Percentiles rank a stretch among this genome's conserved stretches.
These are phyloP conservation scores for Plasmodium cynomolgi DNA, from an alignment of 169 alveolate genomes.

Conservation along the genomic window DNA sequence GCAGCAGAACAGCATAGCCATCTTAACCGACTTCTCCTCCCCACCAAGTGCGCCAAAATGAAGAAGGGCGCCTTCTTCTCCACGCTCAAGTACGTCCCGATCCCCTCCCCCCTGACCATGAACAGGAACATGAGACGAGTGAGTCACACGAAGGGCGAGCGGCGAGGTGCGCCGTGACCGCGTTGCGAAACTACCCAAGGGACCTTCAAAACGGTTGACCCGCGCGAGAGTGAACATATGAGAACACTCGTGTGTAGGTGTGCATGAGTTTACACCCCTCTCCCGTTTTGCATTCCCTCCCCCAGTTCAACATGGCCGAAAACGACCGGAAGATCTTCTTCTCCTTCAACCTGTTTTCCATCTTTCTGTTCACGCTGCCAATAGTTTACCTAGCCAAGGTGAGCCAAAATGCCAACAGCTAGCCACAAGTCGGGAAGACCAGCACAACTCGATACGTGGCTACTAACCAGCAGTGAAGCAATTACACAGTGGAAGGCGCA, in stretches of 20 bases:
- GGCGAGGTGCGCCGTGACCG: not conserved
- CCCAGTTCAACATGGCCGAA: constrained; percentile 75
- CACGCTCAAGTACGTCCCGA: not conserved
- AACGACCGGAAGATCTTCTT: constrained; percentile 59
- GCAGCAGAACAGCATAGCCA: no score
- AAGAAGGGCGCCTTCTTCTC: constrained; percentile 6
- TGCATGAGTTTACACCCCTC: not conserved
- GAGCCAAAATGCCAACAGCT: not conserved
- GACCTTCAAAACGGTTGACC: not conserved
- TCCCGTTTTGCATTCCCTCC: not conserved
- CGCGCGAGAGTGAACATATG: not conserved
- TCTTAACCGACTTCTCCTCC: not conserved
- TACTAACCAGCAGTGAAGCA: not conserved
- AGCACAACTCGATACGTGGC: not conserved
- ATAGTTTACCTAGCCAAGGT: constrained; percentile 42
- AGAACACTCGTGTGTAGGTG: not conserved
- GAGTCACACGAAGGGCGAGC: not conserved
- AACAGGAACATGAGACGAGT: constrained; percentile 8
- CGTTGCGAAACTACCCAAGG: not conserved
- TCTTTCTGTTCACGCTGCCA: constrained; percentile 38
- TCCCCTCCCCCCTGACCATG: not conserved
- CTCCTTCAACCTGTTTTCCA: constrained; percentile 44
- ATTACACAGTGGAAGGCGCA: not conserved
- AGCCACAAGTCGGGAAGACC: not conserved
- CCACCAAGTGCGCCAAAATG: not conserved